These are phyloP conservation scores for Fusarium domesticum DNA, from an alignment of 2,329 filamentous ascomycete genomes.

Conservation along the genomic window DNA sequence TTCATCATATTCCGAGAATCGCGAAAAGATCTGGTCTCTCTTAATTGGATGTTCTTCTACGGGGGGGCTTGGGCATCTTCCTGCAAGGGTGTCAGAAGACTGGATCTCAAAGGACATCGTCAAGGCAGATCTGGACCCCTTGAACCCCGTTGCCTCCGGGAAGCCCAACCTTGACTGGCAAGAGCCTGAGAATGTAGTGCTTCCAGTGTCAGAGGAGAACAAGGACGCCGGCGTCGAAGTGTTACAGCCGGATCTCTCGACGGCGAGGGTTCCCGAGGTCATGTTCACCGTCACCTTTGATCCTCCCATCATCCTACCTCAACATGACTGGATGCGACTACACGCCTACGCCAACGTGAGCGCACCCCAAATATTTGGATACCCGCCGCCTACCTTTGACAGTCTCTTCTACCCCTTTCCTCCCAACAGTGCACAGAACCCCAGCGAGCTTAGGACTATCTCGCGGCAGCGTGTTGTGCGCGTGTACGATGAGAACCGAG, in stretches of 20 bases:
- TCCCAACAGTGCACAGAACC: slow-evolving; percentile 49
- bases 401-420: slow-evolving; percentile 54
- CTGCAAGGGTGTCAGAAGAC: slow-evolving; percentile 67
- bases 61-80: slow-evolving; percentile 47
- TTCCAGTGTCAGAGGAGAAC: slow-evolving; percentile 46
- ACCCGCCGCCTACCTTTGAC: slow-evolving; percentile 52
- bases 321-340: slow-evolving; percentile 60
- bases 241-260: slow-evolving; percentile 44
- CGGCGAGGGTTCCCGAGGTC: slow-evolving; percentile 62
- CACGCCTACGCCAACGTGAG: slow-evolving; percentile 54
- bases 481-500: slow-evolving; percentile 36
- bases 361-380: slow-evolving; percentile 34
- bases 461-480: slow-evolving; percentile 46
- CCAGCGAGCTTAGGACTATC: slow-evolving; percentile 57
- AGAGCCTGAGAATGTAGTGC: slow-evolving; percentile 64
- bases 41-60: slow-evolving; percentile 61
- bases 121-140: slow-evolving; percentile 48
- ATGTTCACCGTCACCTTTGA: slow-evolving; percentile 73
- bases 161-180: slow-evolving; percentile 64
- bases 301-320: slow-evolving; percentile 69
- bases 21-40: slow-evolving; percentile 61
- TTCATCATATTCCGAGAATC: slow-evolving; percentile 38
- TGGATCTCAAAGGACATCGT: slow-evolving; percentile 71
- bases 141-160: slow-evolving; percentile 10
- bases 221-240: slow-evolving; percentile 52